Base-by-base conservation (phyloP, 257 asterid genomes). In the Solanum pimpinellifolium region DNA sequence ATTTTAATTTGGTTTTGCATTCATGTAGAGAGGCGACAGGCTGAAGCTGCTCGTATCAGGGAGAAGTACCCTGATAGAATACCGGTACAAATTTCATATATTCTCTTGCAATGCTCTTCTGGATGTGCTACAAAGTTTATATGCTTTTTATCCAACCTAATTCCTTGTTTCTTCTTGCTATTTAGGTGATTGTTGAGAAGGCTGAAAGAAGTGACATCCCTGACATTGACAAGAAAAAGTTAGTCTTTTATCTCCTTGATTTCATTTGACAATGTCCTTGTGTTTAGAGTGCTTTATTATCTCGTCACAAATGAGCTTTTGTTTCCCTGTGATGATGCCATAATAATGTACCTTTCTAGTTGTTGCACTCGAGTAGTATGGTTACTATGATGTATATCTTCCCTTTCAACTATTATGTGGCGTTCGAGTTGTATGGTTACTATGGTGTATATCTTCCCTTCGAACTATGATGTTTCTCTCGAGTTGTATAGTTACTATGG, bases 51-150 rank as follows among this genome's bases (percentile, higher is more conserved):
- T 83, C 98, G 98, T 68, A 95, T 97, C 89, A 92, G 99, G 92
- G 99, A 97, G 93, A 97, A 97, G 92, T 97, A 96, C 86, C 98
- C 99, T 39, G 99, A 97, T 85, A 92, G 99, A 93, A 97, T 97
- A 82, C 99, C 98, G 89, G 99, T 97, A 94, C 44, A 8, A 60
- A 80, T 82, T 18, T 59, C 20, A 18, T 62, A 49, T 14, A 31
- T 85, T 87, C 46, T 27, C 49, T 73, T 35, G 42, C 39, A 15
- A 14, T 29, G 29, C 27, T 4, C 56, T 87, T 60, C 39, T 81
- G 47, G 37, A 25, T 83, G 68, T 52, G 78, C 39, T 23, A 37
- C 66, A 56, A 59, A 69, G 6, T 15, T n/a, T 39, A 73, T 47
- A 33, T 69, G 44, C 12, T 39, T 78, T 86, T 87, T 37, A 6